These are phyloP conservation scores for Cladosporium sp. DNA, from an alignment of 2,329 filamentous ascomycete species.

Conservation along the genomic window DNA sequence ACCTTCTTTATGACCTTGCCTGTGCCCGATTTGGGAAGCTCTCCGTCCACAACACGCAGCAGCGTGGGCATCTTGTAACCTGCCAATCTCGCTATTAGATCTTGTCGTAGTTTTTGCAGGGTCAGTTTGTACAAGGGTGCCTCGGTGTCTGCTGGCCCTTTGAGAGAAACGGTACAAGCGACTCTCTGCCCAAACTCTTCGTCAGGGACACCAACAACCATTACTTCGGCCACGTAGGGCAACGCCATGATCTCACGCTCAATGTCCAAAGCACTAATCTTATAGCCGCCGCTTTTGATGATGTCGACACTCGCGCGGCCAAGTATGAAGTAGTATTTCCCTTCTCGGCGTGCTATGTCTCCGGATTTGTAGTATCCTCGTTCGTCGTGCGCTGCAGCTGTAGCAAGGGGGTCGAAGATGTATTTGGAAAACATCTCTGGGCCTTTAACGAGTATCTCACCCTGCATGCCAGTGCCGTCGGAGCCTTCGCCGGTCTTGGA, in stretches of 20 bases:
- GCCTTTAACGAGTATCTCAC: conserved; percentile 47
- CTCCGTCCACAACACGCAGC: conserved; percentile 45
- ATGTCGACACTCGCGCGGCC: conserved; percentile 55
- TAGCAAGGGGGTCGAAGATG: conserved; percentile 34
- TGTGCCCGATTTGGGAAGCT: conserved; percentile 51
- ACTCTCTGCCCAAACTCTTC: conserved; percentile 58
- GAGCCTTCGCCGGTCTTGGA: conserved; percentile 40
- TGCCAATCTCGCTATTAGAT: conserved; percentile 47
- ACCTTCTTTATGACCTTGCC: conserved; percentile 54
- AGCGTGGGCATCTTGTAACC: conserved; percentile 53
- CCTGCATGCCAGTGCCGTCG: conserved; percentile 36
- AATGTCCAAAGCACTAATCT: conserved; percentile 56
- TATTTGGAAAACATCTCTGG: conserved; percentile 39
- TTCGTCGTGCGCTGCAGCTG: conserved; percentile 31
- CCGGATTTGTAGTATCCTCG: conserved; percentile 37
- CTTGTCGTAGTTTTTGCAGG: conserved; percentile 44
- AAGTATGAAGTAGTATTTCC: conserved; percentile 54
- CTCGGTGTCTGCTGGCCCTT: conserved; percentile 33
- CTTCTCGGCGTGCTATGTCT: conserved; percentile 41
- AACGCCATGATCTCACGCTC: conserved; percentile 54
- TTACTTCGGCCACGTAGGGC: conserved; percentile 52
- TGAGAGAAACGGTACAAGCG: conserved; percentile 51
- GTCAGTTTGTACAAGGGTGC: conserved; percentile 32
- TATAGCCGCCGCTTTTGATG: conserved; percentile 58
- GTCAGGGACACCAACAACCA: conserved; percentile 55